These are phyloP conservation scores for Talaromyces atroroseus DNA, from an alignment of 2,329 filamentous ascomycete genomes.

Conservation along the genomic window DNA sequence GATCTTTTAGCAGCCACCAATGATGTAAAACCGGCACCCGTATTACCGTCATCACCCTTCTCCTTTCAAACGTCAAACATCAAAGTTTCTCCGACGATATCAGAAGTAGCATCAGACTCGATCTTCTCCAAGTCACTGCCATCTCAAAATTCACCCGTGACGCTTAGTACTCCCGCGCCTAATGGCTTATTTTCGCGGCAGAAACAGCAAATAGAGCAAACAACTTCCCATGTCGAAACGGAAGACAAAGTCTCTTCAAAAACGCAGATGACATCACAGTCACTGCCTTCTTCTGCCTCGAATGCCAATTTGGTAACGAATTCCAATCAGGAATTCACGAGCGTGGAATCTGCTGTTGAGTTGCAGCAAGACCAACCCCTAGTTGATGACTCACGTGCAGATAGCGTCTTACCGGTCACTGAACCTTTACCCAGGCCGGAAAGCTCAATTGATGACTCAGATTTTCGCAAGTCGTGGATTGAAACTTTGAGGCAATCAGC, in stretches of 20 bases:
- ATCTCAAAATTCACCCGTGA: neutral
- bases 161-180: neutral
- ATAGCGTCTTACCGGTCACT: neutral
- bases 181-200: neutral
- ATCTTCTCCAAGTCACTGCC: neutral
- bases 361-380: neutral
- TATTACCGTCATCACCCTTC: neutral
- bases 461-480: slow-evolving; percentile 14
- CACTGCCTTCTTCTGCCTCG: neutral
- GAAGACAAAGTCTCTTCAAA: neutral
- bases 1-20: neutral
- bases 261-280: neutral
- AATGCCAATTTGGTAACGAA: neutral
- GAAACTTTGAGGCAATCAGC: slow-evolving; percentile 19
- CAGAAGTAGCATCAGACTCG: neutral
- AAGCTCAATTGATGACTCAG: slow-evolving; percentile 1
- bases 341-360: neutral
- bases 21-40: neutral
- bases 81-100: neutral
- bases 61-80: neutral
- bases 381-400: neutral
- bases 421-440: slow-evolving; percentile 1
- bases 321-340: neutral
- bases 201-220: neutral
- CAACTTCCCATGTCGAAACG: neutral